Evolutionary conservation across 805 yeast species (phyloP), one percentile per base, ranked within the genome.

Genomic region (Saccharomycopsis javanensis): DNA sequence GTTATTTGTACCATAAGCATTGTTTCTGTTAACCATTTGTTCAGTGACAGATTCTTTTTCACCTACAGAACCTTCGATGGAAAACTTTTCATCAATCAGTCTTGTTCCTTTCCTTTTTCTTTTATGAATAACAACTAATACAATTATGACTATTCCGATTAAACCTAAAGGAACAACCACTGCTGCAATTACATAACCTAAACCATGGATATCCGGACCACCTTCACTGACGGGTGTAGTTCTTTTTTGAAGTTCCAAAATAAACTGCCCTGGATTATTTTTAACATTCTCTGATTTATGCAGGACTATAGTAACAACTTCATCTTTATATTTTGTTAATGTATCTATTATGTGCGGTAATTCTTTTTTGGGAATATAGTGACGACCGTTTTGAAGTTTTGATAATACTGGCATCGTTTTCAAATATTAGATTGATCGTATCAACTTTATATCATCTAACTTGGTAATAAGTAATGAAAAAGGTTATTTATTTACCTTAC

Each of bases 81-180:
- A 42, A 10, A 42, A 42, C 28, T 42, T 42, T 42, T 42, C 48
- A 20, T 42, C 48, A 10, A 42, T 55, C 48, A 18, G 33, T 10
- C 16, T 54, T 34, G n/a, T 16, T 25, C 10, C 48, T 58, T 53
- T 58, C 53, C 27, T 50, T 45, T 34, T 31, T 23, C 55, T 57
- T 42, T 37, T 57, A 55, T 20, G 51, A 50, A 20, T 28, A 7
- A 42, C 23, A 7, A 42, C 25, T 23, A 42, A 8, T 10, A 42
- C 48, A 42, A 13, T 20, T n/a, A 42, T n/a, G 2, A 42, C 48
- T 42, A 42, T 11, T 16, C 57, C 16, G 4, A 57, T 37, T 3
- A 60, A 25, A n/a, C 58, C 62, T 25, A 60, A 38, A 10, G 60
- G 60, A 4, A 60, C 57, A 3, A 60, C 57, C 27, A 60, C 58